phyloP scores from a whole-genome alignment of 2,329 filamentous ascomycete genomes.

The Cercospora canescens region DNA sequence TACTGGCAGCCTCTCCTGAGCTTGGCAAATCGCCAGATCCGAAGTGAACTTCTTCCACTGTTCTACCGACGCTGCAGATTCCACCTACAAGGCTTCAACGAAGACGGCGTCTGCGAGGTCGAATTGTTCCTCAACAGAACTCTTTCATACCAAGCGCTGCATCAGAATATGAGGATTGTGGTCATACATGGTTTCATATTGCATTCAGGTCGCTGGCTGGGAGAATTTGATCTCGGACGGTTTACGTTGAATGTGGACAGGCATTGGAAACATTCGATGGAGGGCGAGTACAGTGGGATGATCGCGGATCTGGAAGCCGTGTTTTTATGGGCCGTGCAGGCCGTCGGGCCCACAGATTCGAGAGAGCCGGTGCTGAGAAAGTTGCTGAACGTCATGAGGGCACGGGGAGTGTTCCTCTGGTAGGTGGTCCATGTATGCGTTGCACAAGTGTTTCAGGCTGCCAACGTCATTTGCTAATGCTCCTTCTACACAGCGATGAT shows the following conservation, averaged over 20 bases:
- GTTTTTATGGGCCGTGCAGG: constrained; percentile 3
- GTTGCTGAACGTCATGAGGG: constrained; percentile 12
- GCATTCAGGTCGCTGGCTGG: constrained; percentile 13
- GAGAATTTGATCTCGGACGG: constrained; percentile 13
- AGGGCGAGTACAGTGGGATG: constrained; percentile 18
- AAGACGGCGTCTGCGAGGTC: constrained; percentile 15
- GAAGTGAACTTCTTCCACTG: constrained; percentile 7
- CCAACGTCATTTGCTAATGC: background rate
- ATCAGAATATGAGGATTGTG: constrained; percentile 16
- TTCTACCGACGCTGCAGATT: constrained; percentile 19
- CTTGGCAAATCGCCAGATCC: constrained; percentile 1
- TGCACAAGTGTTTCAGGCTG: background rate
- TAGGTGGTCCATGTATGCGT: constrained; percentile 2
- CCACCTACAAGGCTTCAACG: constrained; percentile 17
- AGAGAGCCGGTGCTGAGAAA: constrained; percentile 8
- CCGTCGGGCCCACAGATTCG: constrained; percentile 7
- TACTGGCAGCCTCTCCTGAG: constrained; percentile 12
- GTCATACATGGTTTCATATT: constrained; percentile 16
- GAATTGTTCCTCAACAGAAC: constrained; percentile 14
- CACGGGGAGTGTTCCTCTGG: constrained; percentile 12
- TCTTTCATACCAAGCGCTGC: constrained; percentile 10
- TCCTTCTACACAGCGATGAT: background rate
- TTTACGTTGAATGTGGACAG: constrained; percentile 15
- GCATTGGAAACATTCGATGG: constrained; percentile 19
- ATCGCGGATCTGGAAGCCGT: constrained; percentile 12